A percentile compares a stretch with the other conserved stretches of the same genome.
phyloP scores from a whole-genome alignment of 305 asterid genomes.

The Withania somnifera region DNA sequence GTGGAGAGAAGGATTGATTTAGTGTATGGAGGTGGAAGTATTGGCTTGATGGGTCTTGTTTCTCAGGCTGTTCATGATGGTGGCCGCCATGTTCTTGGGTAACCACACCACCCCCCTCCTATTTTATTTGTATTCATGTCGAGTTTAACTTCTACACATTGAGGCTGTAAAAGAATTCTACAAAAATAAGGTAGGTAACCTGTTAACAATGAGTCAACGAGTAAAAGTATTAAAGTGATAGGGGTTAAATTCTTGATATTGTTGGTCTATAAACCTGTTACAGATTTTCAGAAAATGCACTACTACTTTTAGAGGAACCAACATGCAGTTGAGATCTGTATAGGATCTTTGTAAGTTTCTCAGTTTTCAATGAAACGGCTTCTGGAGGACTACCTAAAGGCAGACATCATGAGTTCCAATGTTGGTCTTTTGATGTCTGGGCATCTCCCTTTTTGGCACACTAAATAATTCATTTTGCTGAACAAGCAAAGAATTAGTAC shows the following conservation, averaged over 20 bases:
- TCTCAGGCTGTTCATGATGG: conserved; percentile 99
- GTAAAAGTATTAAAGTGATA: not conserved
- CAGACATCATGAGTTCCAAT: conserved; percentile 40
- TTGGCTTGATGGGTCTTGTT: conserved; percentile 98
- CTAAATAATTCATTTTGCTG: not conserved
- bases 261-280: no score
- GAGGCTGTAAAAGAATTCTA: not conserved
- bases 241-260: not conserved
- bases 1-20: conserved; percentile 88
- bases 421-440: not conserved
- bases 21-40: conserved; percentile 99
- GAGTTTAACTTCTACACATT: not conserved
- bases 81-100: conserved; percentile 98
- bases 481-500: not conserved
- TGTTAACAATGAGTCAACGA: not conserved
- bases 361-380: conserved; percentile 12
- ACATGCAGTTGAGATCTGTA: not conserved
- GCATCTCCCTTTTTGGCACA: not conserved
- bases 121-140: not conserved
- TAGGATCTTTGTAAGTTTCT: conserved; percentile 9
- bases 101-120: no score
- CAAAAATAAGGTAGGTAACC: not conserved
- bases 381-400: conserved; percentile 19
- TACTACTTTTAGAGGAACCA: not conserved
- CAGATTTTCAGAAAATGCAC: no score